A percentile compares a stretch with the other conserved stretches of the same genome.
Conservation (phyloP, 176 grass and related monocot genomes). For the Bothriochloa decipiens region DNA sequence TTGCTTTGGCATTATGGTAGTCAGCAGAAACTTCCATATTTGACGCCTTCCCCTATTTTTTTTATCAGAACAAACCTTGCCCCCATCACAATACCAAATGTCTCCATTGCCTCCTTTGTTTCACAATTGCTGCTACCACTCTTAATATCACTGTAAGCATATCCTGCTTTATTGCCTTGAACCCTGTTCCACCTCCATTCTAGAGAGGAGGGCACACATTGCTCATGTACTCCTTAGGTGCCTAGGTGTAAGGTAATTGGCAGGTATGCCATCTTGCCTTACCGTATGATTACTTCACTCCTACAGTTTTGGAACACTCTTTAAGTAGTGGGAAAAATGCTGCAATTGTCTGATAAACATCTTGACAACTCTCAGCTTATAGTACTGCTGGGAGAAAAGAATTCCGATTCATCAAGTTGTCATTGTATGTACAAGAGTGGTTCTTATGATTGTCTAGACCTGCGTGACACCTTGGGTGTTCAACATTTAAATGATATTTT, state of each 20-base stretch:
- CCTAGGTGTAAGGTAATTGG: background rate
- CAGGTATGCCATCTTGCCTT: background rate
- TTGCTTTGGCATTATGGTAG: background rate
- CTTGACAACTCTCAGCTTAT: background rate
- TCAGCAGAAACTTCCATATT: background rate
- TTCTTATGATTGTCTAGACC: background rate
- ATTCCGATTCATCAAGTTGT: background rate
- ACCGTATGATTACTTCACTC: background rate
- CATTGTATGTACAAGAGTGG: background rate
- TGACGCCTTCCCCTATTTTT: background rate
- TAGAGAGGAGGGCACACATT: background rate
- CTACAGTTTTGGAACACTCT: background rate
- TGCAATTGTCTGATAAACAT: background rate
- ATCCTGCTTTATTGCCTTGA: background rate
- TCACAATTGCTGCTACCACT: background rate
- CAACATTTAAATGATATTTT: background rate
- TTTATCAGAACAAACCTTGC: background rate
- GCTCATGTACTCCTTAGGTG: background rate
- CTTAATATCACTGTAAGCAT: background rate
- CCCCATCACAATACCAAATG: background rate
- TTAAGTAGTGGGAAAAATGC: background rate
- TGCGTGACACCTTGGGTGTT: background rate
- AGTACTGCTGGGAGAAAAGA: background rate
- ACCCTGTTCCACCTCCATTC: background rate
- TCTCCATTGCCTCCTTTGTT: background rate